These are phyloP conservation scores for Penicillium psychrosexuale DNA, from an alignment of 2,329 filamentous ascomycete species.

Conservation along the genomic window DNA sequence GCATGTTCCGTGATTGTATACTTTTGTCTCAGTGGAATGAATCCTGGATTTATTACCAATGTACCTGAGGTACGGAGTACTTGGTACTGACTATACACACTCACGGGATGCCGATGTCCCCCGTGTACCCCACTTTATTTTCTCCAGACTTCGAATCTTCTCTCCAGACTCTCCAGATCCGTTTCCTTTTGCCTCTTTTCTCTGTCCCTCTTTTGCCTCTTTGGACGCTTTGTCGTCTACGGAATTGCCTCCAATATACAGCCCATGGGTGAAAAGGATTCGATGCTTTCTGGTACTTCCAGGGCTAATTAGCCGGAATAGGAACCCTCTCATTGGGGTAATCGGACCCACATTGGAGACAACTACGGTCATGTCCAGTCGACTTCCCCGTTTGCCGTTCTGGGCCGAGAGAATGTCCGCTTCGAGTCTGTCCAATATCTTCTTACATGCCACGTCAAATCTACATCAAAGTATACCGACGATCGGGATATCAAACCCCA, in stretches of 20 bases:
- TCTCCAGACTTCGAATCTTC: neutral
- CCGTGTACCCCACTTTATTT: neutral
- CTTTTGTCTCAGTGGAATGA: neutral
- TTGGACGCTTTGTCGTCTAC: too few species aligned
- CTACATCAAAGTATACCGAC: neutral
- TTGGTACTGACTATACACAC: neutral
- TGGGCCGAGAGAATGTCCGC: conserved; percentile 28
- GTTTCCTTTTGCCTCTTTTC: neutral
- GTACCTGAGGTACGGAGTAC: neutral
- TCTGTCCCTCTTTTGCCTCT: neutral
- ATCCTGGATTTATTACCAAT: neutral
- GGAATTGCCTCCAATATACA: neutral
- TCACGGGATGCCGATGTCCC: neutral
- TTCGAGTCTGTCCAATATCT: conserved; percentile 15
- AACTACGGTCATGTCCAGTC: neutral
- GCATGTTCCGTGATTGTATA: neutral
- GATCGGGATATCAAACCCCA: conserved; percentile 3
- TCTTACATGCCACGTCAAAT: conserved; percentile 16
- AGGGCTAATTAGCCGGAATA: conserved; percentile 5
- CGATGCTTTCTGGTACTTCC: neutral
- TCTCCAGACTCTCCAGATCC: neutral
- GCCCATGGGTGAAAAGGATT: too few species aligned
- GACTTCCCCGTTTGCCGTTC: conserved; percentile 16
- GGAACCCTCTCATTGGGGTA: conserved; percentile 20
- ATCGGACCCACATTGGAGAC: conserved; percentile 16